Percentiles rank a stretch among this genome's conserved stretches.
Conservation (phyloP, 176 grass and related monocot species). For the Ananas comosus region DNA sequence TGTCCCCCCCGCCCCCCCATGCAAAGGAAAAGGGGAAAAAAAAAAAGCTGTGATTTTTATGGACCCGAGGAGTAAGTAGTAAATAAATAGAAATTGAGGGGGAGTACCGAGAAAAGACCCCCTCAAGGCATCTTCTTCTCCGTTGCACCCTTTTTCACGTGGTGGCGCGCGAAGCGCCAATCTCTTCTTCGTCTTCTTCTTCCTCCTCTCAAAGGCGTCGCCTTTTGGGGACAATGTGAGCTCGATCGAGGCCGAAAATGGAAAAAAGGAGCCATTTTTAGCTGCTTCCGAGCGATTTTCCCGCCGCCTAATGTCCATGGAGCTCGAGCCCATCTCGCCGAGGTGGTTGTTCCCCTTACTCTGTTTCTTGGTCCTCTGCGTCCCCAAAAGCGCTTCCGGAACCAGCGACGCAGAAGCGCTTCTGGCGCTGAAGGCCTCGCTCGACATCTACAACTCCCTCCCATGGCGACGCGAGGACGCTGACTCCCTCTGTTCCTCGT, state of each 20-base stretch:
- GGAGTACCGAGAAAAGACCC: neutral
- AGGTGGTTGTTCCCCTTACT: slow-evolving; percentile 3
- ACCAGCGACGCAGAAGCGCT: slow-evolving; percentile 46
- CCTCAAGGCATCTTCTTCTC: neutral
- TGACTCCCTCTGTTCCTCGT: slow-evolving; percentile 33
- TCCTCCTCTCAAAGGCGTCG: neutral
- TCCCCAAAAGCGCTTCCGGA: neutral
- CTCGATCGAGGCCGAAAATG: neutral
- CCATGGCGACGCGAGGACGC: slow-evolving; percentile 43
- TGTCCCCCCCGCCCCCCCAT: neutral
- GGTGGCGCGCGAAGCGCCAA: neutral
- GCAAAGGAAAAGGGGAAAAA: neutral
- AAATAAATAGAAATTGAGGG: neutral
- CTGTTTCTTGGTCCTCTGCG: slow-evolving; percentile 11
- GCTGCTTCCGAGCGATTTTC: neutral
- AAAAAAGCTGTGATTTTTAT: neutral
- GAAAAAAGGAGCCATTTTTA: neutral
- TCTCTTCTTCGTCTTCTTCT: neutral
- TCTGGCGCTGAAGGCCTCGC: slow-evolving; percentile 48
- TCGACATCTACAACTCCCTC: slow-evolving; percentile 49
- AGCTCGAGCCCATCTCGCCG: neutral
- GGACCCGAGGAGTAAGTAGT: neutral
- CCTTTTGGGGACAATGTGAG: neutral
- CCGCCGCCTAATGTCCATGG: neutral
- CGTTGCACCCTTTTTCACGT: neutral